Evolutionary conservation across 2,329 filamentous ascomycete species (phyloP).

Genomic region (Cordyceps cateniannulata): DNA sequence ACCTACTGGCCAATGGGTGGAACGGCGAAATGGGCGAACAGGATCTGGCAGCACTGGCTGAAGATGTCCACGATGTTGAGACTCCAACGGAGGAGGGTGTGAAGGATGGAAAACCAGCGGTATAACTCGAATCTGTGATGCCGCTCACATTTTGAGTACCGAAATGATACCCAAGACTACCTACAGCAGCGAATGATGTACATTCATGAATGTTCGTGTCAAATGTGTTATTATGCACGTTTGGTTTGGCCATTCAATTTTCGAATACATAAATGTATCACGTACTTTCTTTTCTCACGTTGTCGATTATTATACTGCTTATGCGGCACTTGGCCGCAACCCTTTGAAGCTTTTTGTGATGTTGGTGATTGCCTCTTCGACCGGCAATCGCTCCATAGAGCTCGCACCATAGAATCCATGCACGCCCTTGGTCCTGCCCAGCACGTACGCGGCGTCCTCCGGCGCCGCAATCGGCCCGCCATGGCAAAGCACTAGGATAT

Average conservation of each 20-base stretch:
- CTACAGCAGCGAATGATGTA: not conserved
- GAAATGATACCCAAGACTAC: not conserved
- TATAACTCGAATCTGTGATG: not conserved
- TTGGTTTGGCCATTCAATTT: not conserved
- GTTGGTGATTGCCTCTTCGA: slow-evolving; percentile 56
- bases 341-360: slow-evolving; percentile 25
- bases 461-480: slow-evolving; percentile 62
- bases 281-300: not conserved
- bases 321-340: slow-evolving; percentile 1
- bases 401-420: slow-evolving; percentile 68
- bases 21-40: slow-evolving; percentile 35
- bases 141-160: too few species aligned
- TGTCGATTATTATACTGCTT: not conserved
- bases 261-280: not conserved
- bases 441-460: slow-evolving; percentile 56
- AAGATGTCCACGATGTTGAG: slow-evolving; percentile 4
- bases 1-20: slow-evolving; percentile 39
- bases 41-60: slow-evolving; percentile 13
- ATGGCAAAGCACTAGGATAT: slow-evolving; percentile 63
- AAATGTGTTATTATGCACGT: not conserved
- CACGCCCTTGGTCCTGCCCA: slow-evolving; percentile 53
- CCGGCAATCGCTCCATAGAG: slow-evolving; percentile 62
- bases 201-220: not conserved
- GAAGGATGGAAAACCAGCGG: not conserved
- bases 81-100: not conserved